Evolutionary conservation across 1,284 basidiomycete genomes (phyloP), one percentile per base, ranked within the genome.

Genomic region (Coniophora puteana): DNA sequence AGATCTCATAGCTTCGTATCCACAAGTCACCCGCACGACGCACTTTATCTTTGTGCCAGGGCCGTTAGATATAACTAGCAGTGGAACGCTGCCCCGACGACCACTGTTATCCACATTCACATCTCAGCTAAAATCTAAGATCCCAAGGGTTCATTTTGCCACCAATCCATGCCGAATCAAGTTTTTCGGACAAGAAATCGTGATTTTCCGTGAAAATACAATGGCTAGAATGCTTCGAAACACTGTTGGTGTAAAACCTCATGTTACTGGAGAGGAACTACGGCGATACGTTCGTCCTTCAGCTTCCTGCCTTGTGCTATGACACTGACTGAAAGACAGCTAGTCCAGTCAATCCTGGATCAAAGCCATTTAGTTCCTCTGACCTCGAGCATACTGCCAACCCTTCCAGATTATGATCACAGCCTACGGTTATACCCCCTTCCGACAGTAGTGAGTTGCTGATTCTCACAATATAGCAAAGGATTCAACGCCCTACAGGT

Each of bases 11-110:
- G 67, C 80, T 4, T 74, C 80, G 4, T 95, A 93, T 54, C 88
- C 92, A 3, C 58, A 72, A 20, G 81, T 98, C 36, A 77, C 83
- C 12, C 76, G 81, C 8, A 69, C 68, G 27, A 93, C 92, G 1
- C 92, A 96, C 57, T 95, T 98, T 62, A 77, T 99, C 39, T 81
- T 99, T 49, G 87, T 99, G 11, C 95, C 95, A 2, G 95, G 96
- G 1, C 94, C 96, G 2, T 66, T 89, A 35, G 95, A 99, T 65
- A 78, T 96, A 5, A 84, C 89, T 0, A 73, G 79, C 43, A 89
- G 82, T 45, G 79, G 83, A 4, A 71, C 78, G 20, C 67, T 97
- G 3, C 95, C 95, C 11, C 82, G 91, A 13, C 78, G 81, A 30
- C 76, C 89, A 0, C 68, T 99, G 13, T 77, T 96, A 3, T 77